Conservation (phyloP, 2,329 filamentous ascomycete genomes). For the Ilyonectria destructans region DNA sequence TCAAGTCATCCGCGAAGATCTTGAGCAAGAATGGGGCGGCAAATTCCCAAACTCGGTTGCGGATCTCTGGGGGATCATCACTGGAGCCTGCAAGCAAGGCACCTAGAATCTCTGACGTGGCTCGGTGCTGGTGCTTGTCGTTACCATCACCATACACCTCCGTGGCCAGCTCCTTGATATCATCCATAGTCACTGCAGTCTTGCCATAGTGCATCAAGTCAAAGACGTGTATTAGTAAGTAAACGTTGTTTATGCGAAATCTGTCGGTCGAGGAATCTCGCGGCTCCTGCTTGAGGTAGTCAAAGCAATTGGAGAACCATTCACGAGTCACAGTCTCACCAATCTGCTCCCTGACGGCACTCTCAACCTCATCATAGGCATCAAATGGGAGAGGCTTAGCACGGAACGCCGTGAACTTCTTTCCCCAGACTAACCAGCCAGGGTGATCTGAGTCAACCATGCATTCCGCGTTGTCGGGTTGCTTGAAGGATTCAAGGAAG, state of each 20-base stretch:
- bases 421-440: slow-evolving; percentile 97
- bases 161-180: slow-evolving; percentile 86
- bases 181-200: slow-evolving; percentile 85
- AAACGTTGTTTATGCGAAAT: slow-evolving; percentile 90
- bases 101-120: slow-evolving; percentile 93
- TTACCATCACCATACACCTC: slow-evolving; percentile 91
- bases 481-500: slow-evolving; percentile 84
- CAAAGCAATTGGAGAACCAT: slow-evolving; percentile 92
- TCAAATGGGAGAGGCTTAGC: slow-evolving; percentile 79
- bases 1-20: slow-evolving; percentile 92
- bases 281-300: slow-evolving; percentile 96
- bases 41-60: slow-evolving; percentile 88
- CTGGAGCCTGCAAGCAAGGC: slow-evolving; percentile 86
- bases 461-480: slow-evolving; percentile 79
- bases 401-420: slow-evolving; percentile 85
- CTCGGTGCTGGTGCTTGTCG: slow-evolving; percentile 97
- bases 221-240: slow-evolving; percentile 91
- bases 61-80: slow-evolving; percentile 82
- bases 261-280: slow-evolving; percentile 86
- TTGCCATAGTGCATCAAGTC: slow-evolving; percentile 88
- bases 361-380: slow-evolving; percentile 86
- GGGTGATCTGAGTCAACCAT: slow-evolving; percentile 94
- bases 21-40: slow-evolving; percentile 89
- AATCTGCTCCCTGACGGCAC: slow-evolving; percentile 81
- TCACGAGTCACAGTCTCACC: slow-evolving; percentile 84